Evolutionary conservation across 805 yeast genomes (phyloP).

Genomic region (Phaffomyces antillensis): DNA sequence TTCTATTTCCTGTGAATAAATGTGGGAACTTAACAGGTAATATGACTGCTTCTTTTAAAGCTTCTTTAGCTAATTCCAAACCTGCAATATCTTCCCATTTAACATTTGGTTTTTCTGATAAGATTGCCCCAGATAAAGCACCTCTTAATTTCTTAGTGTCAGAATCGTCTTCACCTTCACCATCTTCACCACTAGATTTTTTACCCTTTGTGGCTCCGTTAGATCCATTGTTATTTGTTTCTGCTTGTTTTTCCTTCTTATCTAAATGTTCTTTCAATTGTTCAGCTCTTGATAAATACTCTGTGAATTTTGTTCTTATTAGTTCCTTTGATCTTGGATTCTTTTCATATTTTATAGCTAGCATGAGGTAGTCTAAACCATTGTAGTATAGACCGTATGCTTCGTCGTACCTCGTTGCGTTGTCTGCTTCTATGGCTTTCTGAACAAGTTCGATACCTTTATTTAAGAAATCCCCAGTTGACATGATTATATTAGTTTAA

Average conservation of each 20-base stretch:
- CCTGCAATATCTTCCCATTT: slow-evolving; percentile 97
- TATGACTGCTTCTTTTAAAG: slow-evolving; percentile 94
- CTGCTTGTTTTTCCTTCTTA: slow-evolving; percentile 40
- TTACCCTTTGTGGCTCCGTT: slow-evolving; percentile 46
- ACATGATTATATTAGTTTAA: slow-evolving; percentile 18
- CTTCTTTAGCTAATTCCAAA: slow-evolving; percentile 89
- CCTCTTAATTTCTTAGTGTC: slow-evolving; percentile 87
- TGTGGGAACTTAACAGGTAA: slow-evolving; percentile 96
- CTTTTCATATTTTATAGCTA: slow-evolving; percentile 92
- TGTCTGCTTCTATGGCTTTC: slow-evolving; percentile 91
- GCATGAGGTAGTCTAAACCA: slow-evolving; percentile 91
- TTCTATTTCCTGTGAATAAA: slow-evolving; percentile 86
- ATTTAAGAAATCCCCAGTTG: slow-evolving; percentile 69
- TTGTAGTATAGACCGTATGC: slow-evolving; percentile 90
- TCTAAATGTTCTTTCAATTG: slow-evolving; percentile 86
- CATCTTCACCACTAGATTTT: slow-evolving; percentile 43
- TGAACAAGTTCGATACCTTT: slow-evolving; percentile 95
- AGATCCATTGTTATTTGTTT: slow-evolving; percentile 23
- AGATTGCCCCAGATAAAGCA: slow-evolving; percentile 86
- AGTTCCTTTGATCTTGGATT: slow-evolving; percentile 84
- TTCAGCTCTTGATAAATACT: slow-evolving; percentile 88
- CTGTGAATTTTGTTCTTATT: slow-evolving; percentile 82
- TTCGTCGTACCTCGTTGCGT: slow-evolving; percentile 83
- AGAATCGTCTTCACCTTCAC: slow-evolving; percentile 59
- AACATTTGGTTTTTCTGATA: slow-evolving; percentile 88